Percentiles rank a stretch among this genome's conserved stretches.
Evolutionary conservation across 371 early-diverging fungal genomes (phyloP).

Genomic region (Circinella minor): DNA sequence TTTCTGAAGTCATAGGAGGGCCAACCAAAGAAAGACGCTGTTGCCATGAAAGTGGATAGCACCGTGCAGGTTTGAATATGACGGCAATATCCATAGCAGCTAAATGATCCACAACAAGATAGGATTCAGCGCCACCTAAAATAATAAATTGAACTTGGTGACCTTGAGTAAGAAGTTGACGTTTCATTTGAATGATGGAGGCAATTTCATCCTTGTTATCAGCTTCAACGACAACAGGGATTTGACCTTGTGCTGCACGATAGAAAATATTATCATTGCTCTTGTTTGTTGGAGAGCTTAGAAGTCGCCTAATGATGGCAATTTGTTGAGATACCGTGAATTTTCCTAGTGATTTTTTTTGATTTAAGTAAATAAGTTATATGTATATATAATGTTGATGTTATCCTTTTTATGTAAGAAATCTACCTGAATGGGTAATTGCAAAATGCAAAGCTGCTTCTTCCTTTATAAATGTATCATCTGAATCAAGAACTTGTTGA

Average conservation of each 20-base stretch:
- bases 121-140: constrained; percentile 77
- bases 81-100: constrained; percentile 62
- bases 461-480: constrained; percentile 58
- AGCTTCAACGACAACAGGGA: constrained; percentile 69
- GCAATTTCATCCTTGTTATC: constrained; percentile 77
- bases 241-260: constrained; percentile 61
- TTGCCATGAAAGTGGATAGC: constrained; percentile 69
- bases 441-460: constrained; percentile 67
- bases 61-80: constrained; percentile 70
- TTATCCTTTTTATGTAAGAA: background rate
- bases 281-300: constrained; percentile 33
- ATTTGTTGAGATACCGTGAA: constrained; percentile 70
- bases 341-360: background rate
- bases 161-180: constrained; percentile 22
- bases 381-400: too few species aligned
- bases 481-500: constrained; percentile 35
- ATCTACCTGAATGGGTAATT: constrained; percentile 39
- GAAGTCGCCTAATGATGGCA: constrained; percentile 56
- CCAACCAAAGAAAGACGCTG: constrained; percentile 65
- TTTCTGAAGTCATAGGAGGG: constrained; percentile 56
- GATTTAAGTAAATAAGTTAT: too few species aligned
- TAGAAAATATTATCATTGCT: constrained; percentile 36
- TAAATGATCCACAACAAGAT: constrained; percentile 67
- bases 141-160: constrained; percentile 51
- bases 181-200: constrained; percentile 62